These are phyloP conservation scores for Chaetomium olivaceum DNA, from an alignment of 2,329 filamentous ascomycete genomes.

Conservation along the genomic window DNA sequence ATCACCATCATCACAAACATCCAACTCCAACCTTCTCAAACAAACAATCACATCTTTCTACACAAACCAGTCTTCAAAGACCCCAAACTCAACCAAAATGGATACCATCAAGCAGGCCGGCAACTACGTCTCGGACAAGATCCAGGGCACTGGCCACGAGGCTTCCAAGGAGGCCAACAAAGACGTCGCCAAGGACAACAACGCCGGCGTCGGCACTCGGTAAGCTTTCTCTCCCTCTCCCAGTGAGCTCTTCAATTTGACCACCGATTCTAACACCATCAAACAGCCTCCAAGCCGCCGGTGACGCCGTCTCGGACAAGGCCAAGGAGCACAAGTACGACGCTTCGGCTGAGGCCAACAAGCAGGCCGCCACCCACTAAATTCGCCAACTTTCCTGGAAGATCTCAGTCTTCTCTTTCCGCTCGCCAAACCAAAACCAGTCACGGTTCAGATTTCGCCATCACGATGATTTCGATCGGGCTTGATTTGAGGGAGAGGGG, in stretches of 20 bases:
- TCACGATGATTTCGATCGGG: constrained; percentile 8
- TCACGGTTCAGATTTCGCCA: background rate
- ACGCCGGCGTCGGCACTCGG: constrained; percentile 50
- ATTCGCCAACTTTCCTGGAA: constrained; percentile 13
- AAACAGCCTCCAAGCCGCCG: constrained; percentile 36
- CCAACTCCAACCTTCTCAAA: constrained; percentile 16
- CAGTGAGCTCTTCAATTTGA: constrained; percentile 1
- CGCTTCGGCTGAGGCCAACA: constrained; percentile 42
- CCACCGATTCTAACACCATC: background rate
- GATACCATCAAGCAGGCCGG: constrained; percentile 52
- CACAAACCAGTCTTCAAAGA: constrained; percentile 23
- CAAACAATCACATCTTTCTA: constrained; percentile 22
- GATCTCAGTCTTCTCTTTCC: constrained; percentile 10
- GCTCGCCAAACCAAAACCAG: constrained; percentile 6
- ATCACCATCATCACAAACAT: constrained; percentile 25
- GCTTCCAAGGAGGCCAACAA: constrained; percentile 27
- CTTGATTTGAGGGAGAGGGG: constrained; percentile 10
- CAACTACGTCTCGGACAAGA: constrained; percentile 61
- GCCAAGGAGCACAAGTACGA: constrained; percentile 37
- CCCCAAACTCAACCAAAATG: constrained; percentile 38
- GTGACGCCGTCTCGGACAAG: constrained; percentile 42
- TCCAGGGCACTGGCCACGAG: constrained; percentile 38
- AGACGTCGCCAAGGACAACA: constrained; percentile 51
- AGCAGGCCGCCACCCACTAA: constrained; percentile 44
- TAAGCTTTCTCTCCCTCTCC: constrained; percentile 30